Evolutionary conservation across 306 rosid species (phyloP).

Genomic region (Argentina anserina): DNA sequence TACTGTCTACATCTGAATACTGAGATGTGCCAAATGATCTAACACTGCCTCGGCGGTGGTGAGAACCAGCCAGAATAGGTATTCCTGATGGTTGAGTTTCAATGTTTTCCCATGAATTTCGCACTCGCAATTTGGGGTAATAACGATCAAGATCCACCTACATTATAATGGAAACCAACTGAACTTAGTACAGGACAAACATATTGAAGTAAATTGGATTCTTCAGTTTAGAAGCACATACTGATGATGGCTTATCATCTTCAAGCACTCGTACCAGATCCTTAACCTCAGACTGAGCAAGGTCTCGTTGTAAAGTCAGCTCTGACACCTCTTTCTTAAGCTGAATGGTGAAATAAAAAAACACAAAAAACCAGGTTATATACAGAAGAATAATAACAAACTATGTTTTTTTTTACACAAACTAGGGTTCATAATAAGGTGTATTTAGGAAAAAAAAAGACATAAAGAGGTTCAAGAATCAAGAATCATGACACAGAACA

Average conservation of each 20-base stretch:
- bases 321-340: slow-evolving; percentile 70
- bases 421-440: neutral
- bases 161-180: slow-evolving; percentile 23
- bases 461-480: no score
- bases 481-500: neutral
- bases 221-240: slow-evolving; percentile 31
- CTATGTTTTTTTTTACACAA: no score
- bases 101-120: slow-evolving; percentile 48
- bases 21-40: slow-evolving; percentile 71
- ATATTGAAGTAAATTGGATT: slow-evolving; percentile 18
- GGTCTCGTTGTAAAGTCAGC: slow-evolving; percentile 56
- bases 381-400: neutral
- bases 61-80: slow-evolving; percentile 29
- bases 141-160: slow-evolving; percentile 52
- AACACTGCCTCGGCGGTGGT: slow-evolving; percentile 35
- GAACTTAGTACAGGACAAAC: slow-evolving; percentile 17
- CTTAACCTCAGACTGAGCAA: slow-evolving; percentile 70
- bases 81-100: slow-evolving; percentile 41
- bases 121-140: slow-evolving; percentile 60
- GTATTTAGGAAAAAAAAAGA: no score
- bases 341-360: slow-evolving; percentile 42
- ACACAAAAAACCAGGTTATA: slow-evolving; percentile 12
- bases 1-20: slow-evolving; percentile 67
- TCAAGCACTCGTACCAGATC: slow-evolving; percentile 57
- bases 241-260: slow-evolving; percentile 48